A percentile compares a stretch with the other conserved stretches of the same genome.
Evolutionary conservation across 139 green algal genomes (phyloP).

Genomic region (Parachlorella kessleri): DNA sequence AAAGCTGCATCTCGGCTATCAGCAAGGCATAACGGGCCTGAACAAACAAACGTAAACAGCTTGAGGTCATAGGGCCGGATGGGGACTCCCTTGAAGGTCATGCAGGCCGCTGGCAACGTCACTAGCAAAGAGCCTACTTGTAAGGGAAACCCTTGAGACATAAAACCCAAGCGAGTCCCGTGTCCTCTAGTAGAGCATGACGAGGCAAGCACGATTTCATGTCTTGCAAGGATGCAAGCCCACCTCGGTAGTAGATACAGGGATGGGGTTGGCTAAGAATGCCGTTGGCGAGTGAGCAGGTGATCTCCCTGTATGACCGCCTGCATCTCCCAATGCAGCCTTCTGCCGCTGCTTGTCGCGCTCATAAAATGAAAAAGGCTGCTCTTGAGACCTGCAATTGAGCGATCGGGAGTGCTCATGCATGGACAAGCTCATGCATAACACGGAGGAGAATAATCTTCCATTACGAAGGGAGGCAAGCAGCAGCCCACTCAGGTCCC

Average conservation of each 20-base stretch:
- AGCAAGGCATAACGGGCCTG: slow-evolving; percentile 30
- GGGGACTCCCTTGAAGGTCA: not conserved
- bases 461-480: no score
- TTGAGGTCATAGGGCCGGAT: not conserved
- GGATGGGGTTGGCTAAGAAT: not conserved
- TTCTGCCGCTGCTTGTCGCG: slow-evolving; percentile 2
- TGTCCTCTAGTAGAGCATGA: no score
- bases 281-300: not conserved
- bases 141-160: no score
- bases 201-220: no score
- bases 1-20: slow-evolving; percentile 22
- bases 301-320: no score
- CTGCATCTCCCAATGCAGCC: no score
- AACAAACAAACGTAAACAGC: not conserved
- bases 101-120: no score
- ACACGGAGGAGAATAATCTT: no score
- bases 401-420: no score
- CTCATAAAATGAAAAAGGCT: slow-evolving; percentile 2
- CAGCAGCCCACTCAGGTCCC: not conserved
- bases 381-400: not conserved
- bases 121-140: no score
- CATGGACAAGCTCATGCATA: no score
- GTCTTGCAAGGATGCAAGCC: not conserved
- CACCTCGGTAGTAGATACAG: slow-evolving; percentile 13
- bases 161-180: no score